Percentiles rank a stretch among this genome's conserved stretches.
phyloP scores from a whole-genome alignment of 2,329 filamentous ascomycete species.

The Calonectria ilicicola region DNA sequence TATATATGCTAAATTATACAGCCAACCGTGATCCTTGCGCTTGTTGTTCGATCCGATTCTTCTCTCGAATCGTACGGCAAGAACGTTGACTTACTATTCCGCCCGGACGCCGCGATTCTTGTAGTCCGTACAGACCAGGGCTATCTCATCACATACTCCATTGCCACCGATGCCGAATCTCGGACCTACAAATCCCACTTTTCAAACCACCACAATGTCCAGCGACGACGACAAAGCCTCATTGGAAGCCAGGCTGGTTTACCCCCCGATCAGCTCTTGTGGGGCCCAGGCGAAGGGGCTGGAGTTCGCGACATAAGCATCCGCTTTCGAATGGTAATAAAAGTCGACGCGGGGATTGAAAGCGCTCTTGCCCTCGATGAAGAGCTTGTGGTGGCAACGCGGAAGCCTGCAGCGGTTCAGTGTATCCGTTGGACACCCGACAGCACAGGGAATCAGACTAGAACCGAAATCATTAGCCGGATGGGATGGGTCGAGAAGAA shows the following conservation, averaged over 20 bases:
- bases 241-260: slow-evolving; percentile 66
- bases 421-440: slow-evolving; percentile 96
- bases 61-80: slow-evolving; percentile 87
- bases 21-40: slow-evolving; percentile 89
- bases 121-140: slow-evolving; percentile 89
- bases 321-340: slow-evolving; percentile 97
- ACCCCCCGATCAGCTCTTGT: slow-evolving; percentile 71
- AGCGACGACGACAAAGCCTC: slow-evolving; percentile 72
- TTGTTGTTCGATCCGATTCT: slow-evolving; percentile 82
- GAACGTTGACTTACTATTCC: slow-evolving; percentile 86
- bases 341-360: slow-evolving; percentile 94
- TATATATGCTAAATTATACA: slow-evolving; percentile 51
- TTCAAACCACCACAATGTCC: slow-evolving; percentile 73
- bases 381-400: slow-evolving; percentile 90
- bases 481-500: slow-evolving; percentile 90
- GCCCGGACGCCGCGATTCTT: slow-evolving; percentile 91
- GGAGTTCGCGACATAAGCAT: slow-evolving; percentile 89
- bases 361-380: slow-evolving; percentile 91
- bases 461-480: slow-evolving; percentile 87
- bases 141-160: slow-evolving; percentile 93
- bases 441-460: slow-evolving; percentile 83
- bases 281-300: slow-evolving; percentile 84
- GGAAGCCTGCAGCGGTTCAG: slow-evolving; percentile 93
- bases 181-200: slow-evolving; percentile 89
- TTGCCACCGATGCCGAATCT: slow-evolving; percentile 85